Base-by-base conservation (phyloP, 148 eudicot species). In the Pharnaceum exiguum region DNA sequence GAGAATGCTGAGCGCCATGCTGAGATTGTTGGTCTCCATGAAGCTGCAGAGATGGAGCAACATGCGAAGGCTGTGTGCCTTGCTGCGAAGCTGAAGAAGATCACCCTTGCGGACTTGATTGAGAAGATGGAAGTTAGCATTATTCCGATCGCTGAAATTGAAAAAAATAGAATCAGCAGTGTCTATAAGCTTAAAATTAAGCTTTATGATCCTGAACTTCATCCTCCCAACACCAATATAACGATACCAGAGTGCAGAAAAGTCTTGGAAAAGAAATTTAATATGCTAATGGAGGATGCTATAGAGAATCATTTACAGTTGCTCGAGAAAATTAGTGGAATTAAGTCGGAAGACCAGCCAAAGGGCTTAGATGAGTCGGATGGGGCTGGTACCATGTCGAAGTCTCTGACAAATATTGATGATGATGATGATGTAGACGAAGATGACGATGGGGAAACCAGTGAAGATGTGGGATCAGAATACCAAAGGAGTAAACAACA, bases 381-480 rank as follows among this genome's bases (percentile, higher is more conserved):
- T 1, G 83, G 71, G 13, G 74, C 78, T 63, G 68, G 36, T 33
- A 62, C 72, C 33, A 31, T 36, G 19, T 47, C 51, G 12, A 67
- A 44, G 65, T 42, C 61, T 8, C 54, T 30, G 32, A 16, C 35
- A 25, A 62, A 59, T 48, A 77, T 63, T 27, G 71, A 62, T 15
- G 68, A 56, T 37, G 57, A 40, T 15, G 68, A 67, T 37, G 67
- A 55, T 15, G 60, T 59, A 13, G 77, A 71, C 17, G 80, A 58
- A 4, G 55, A 48, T 10, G 55, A 35, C 13, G 64, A 50, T 36
- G 66, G 52, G 3, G 66, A 78, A 46, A 71, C 56, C 26, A 77
- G 73, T 18, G 99, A 89, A 31, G 95, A 86, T 77, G 68, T 89
- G 17, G 86, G 89, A 33, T 57, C 46, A 32, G 96, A 86, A 59